Conservation (phyloP, 2,329 filamentous ascomycete genomes). For the Aspergillus eucalypticola region DNA sequence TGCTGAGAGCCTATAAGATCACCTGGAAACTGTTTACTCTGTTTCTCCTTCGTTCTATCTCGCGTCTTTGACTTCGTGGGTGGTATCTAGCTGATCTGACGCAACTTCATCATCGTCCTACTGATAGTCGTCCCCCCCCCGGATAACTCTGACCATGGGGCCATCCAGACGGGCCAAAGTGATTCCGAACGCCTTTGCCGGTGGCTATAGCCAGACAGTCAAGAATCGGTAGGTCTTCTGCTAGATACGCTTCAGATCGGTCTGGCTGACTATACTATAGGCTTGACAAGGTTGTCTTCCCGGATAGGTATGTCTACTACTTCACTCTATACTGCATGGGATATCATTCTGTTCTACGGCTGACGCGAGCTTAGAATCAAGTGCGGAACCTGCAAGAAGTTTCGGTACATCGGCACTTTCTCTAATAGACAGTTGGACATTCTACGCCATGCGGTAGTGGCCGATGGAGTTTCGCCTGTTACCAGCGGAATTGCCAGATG, state of each 20-base stretch:
- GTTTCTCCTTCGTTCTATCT: too few relatives aligned
- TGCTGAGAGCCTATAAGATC: too few relatives aligned
- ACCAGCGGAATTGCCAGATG: constrained; percentile 41
- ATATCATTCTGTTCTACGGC: background rate
- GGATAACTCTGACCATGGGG: background rate
- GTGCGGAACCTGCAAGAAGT: constrained; percentile 50
- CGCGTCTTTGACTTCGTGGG: too few relatives aligned
- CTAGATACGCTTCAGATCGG: background rate
- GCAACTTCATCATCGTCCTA: background rate
- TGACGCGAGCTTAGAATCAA: constrained; percentile 40
- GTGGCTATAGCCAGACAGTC: constrained; percentile 28
- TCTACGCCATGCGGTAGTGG: constrained; percentile 29
- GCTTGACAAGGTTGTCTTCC: constrained; percentile 29
- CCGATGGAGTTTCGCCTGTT: constrained; percentile 17
- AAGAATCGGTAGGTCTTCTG: constrained; percentile 24
- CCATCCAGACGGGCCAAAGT: background rate
- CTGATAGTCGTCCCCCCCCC: background rate
- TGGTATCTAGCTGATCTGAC: too few relatives aligned
- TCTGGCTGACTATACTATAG: constrained; percentile 15
- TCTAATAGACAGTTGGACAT: constrained; percentile 51
- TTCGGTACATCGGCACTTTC: constrained; percentile 39
- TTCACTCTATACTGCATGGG: background rate
- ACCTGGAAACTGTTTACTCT: too few relatives aligned
- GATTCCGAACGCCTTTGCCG: constrained; percentile 22
- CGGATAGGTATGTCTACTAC: constrained; percentile 32